Evolutionary conservation across 345 rosid genomes (phyloP), one percentile per base, ranked within the genome.

Genomic region (Citrus trifoliata): DNA sequence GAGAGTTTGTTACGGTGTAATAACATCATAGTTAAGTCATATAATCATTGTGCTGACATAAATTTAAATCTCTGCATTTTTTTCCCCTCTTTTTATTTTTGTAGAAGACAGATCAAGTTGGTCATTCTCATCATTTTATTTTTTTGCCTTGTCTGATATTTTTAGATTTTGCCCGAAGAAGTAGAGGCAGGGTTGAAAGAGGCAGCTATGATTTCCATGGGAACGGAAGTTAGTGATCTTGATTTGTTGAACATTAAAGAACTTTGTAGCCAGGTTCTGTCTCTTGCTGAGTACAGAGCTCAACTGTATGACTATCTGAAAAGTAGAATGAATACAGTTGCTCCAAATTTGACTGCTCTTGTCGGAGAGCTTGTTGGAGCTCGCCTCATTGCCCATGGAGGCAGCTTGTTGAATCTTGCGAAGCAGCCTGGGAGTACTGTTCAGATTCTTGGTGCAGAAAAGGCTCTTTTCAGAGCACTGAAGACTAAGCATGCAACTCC

Each of bases 311-410:
- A 96, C 76, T 94, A 91, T 75, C 58, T 94, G 58, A 96, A 96
- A 85, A 90, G 92, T 81, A 86, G 98, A 83, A 96, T 96, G 99
- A 91, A 93, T 79, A 93, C 93, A 2, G 80, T 96, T 30, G 99
- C 99, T 1, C 98, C 99, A 7, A 96, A 93, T 82, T 93, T 96
- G 87, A 93, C 99, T 78, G 92, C 93, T 56, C 90, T 96, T 10
- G 99, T 96, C 0, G 99, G 99, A 7, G 98, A 96, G 86, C 97
- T 96, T 71, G 99, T 94, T 2, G 98, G 99, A 66, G 98, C 97
- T 78, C 97, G 97, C 10, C 89, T 96, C 13, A 94, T 96, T 33
- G 97, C 98, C 24, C 98, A 94, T 70, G 99, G 97, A 1, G 98
- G 98, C 68, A 93, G 98, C 85, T 89, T 94, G 82, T 60, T 93